Base-by-base conservation (phyloP, 352 stramenopile genomes). In the Phytophthora ramorum region DNA sequence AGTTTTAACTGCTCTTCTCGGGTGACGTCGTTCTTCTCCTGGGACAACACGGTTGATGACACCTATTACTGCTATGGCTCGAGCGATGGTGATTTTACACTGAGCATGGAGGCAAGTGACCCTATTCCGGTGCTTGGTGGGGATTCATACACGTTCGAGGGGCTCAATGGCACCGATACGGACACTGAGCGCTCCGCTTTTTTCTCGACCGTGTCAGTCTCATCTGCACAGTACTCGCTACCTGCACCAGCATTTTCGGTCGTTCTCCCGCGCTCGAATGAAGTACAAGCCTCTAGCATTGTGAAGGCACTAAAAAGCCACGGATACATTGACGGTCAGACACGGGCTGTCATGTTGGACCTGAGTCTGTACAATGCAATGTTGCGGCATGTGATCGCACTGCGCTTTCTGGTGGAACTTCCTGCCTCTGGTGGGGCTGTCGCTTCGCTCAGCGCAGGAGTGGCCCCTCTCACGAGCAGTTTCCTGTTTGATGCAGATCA, bases 331-430 rank as follows among this genome's bases (percentile, higher is more conserved):
- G 79, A 87, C 22, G 28, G 17, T 0, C 58, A 78, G 20, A 87
- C 79, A 6, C 79, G 75, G 12, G 67, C 53, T 7, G 55, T 85
- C 13, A 70, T 86, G 66, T 24, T 86, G 35, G 79, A 89, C 30
- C 30, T 85, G 40, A 86, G 80, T 52, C 4, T 89, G 3, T 75
- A 72, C 57, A 86, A 85, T 49, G 63, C 59, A 50, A 85, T 89
- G 79, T 56, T 89, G 13, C 67, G 52, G 19, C 70, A 76, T 37
- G 47, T 84, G 14, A 37, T 76, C 4, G 59, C 68, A 3, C 55
- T 89, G 1, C 79, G 77, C 4, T 83, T 89, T 48, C 32, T 82
- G 19, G 58, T 89, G 28, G 79, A 86, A 49, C 72, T 89, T 28
- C 77, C 77, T 4, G 56, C 77, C 14, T 63, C 71, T 8, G 79